Conservation (phyloP, 441 rosid species). For the Croton laevigatus region DNA sequence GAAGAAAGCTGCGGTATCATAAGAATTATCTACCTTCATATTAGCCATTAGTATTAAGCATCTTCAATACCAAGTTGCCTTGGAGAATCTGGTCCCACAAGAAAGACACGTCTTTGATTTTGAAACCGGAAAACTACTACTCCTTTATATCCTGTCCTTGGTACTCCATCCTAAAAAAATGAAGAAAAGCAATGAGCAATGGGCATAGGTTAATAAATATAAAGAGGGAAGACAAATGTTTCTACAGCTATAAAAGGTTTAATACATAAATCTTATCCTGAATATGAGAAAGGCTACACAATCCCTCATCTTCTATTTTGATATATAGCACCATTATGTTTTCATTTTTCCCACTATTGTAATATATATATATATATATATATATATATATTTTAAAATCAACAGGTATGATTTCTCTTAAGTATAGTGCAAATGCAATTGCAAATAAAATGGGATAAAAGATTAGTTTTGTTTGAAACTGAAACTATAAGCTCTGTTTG, state of each 20-base stretch:
- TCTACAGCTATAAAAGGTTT: not conserved
- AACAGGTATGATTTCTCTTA: not conserved
- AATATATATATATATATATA: too few species aligned
- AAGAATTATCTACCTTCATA: not conserved
- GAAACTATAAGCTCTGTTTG: too few species aligned
- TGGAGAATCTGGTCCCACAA: constrained; percentile 69
- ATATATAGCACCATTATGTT: not conserved
- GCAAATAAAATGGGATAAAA: too few species aligned
- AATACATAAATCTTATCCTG: not conserved
- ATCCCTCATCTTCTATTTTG: not conserved
- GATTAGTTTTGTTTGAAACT: too few species aligned
- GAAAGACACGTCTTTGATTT: constrained; percentile 58
- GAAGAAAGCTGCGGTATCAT: not conserved
- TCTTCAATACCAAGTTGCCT: constrained; percentile 57
- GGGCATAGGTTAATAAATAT: not conserved
- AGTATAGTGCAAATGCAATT: not conserved
- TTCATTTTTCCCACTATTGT: not conserved
- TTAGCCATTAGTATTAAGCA: constrained; percentile 29
- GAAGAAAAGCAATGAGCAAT: not conserved
- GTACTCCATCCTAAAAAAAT: constrained; percentile 77
- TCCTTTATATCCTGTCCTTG: constrained; percentile 91
- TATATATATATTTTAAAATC: too few species aligned
- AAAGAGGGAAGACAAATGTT: not conserved
- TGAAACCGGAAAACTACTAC: constrained; percentile 72
- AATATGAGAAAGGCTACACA: too few species aligned